These are phyloP conservation scores for Penicillium lagena DNA, from an alignment of 495 filamentous ascomycete genomes.

Conservation along the genomic window DNA sequence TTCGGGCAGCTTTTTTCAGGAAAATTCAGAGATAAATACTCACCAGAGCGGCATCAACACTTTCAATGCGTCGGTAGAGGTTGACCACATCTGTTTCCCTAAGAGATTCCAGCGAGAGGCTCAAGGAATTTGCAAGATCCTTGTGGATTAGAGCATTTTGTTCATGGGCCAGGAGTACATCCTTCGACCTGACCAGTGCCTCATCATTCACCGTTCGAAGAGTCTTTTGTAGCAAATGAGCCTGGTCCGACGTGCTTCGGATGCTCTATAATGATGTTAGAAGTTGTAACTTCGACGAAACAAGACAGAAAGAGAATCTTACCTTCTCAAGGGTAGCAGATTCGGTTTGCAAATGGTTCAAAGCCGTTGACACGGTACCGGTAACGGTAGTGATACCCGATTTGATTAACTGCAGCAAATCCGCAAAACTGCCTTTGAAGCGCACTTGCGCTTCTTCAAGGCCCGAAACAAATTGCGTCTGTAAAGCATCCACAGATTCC, in stretches of 20 bases:
- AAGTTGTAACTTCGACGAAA: neutral
- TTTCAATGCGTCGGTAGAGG: slow-evolving; percentile 24
- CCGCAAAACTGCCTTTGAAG: slow-evolving; percentile 19
- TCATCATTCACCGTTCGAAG: slow-evolving; percentile 30
- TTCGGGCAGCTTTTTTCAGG: neutral
- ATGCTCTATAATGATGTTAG: slow-evolving; percentile 22
- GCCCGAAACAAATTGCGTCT: slow-evolving; percentile 23
- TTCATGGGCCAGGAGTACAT: slow-evolving; percentile 16
- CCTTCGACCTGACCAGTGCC: slow-evolving; percentile 15
- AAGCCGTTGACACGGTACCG: slow-evolving; percentile 10
- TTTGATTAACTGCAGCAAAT: slow-evolving; percentile 25
- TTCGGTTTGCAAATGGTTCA: slow-evolving; percentile 19
- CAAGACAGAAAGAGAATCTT: neutral
- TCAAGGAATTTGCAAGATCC: slow-evolving; percentile 24
- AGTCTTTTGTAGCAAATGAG: slow-evolving; percentile 19
- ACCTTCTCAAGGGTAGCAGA: slow-evolving; percentile 28
- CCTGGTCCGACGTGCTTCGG: slow-evolving; percentile 22
- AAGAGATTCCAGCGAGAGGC: slow-evolving; percentile 18
- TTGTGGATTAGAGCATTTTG: slow-evolving; percentile 17
- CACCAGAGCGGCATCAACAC: slow-evolving; percentile 27
- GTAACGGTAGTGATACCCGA: slow-evolving; percentile 13
- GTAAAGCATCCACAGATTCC: slow-evolving; percentile 23
- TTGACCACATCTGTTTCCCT: slow-evolving; percentile 17
- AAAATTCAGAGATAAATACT: neutral
- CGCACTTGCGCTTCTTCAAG: slow-evolving; percentile 26